These are phyloP conservation scores for Didymella pomorum DNA, from an alignment of 2,329 filamentous ascomycete genomes.

Conservation along the genomic window DNA sequence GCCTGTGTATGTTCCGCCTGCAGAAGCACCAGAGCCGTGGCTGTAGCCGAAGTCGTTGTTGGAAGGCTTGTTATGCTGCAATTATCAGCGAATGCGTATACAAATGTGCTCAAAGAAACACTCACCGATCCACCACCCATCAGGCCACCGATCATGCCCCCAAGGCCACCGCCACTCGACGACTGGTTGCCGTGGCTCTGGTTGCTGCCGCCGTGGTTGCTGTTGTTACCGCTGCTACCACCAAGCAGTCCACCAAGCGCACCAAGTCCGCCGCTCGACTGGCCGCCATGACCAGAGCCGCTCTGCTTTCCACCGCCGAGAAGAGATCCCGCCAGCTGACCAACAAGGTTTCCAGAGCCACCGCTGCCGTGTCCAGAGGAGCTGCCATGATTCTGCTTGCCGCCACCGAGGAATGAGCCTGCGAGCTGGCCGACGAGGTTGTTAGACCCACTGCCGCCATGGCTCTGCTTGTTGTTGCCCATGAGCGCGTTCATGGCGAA, in stretches of 20 bases:
- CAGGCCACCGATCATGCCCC: conserved; percentile 44
- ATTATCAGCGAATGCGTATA: conserved; percentile 14
- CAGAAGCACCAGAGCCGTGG: conserved; percentile 59
- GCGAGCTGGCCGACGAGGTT: conserved; percentile 63
- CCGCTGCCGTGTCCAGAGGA: conserved; percentile 41
- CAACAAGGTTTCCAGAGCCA: conserved; percentile 55
- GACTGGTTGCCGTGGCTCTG: conserved; percentile 17
- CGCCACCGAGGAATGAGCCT: conserved; percentile 54
- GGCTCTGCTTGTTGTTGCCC: conserved; percentile 46
- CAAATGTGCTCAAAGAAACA: background rate
- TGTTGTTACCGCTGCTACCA: conserved; percentile 8
- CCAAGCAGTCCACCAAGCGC: conserved; percentile 33
- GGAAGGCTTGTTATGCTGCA: conserved; percentile 49
- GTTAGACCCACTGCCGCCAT: conserved; percentile 42
- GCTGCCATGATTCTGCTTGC: conserved; percentile 46
- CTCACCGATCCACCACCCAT: conserved; percentile 50
- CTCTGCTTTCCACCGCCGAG: conserved; percentile 49
- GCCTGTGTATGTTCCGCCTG: conserved; percentile 66
- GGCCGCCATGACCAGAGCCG: conserved; percentile 42
- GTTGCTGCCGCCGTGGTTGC: conserved; percentile 3
- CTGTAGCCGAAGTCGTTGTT: conserved; percentile 64
- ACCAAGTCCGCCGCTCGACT: conserved; percentile 26
- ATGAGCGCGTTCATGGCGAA: conserved; percentile 68
- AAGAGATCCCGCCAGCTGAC: conserved; percentile 63
- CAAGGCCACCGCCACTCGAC: conserved; percentile 29